Base-by-base conservation (phyloP, 495 filamentous ascomycete genomes). In the Neurospora sp. region DNA sequence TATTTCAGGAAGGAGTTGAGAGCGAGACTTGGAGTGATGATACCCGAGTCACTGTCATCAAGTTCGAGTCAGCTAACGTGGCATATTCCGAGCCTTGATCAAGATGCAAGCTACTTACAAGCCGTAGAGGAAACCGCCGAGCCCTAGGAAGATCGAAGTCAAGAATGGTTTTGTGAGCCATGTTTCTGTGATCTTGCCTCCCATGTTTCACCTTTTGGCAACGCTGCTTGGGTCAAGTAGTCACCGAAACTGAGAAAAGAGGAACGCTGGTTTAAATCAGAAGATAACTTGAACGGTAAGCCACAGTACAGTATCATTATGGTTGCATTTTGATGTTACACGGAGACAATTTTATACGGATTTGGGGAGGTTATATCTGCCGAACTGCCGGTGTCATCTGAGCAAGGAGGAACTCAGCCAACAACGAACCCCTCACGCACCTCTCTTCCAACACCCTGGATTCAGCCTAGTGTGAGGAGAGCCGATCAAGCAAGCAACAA, bases 1-100 rank as follows among this genome's bases (percentile, higher is more conserved):
- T 81, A 82, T 7, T 68, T 71, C 40, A 83, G 44, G 71, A 88
- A 88, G 0, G 82, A 79, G 66, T 78, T 74, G 53, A 86, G 80
- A 18, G 81, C 83, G 31, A 88, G 80, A 71, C 75, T 81, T n/a
- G 81, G 81, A 0, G 81, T 82, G 73, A 82, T 87, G 75, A 83
- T 83, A 16, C 81, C 81, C 73, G 79, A 81, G 72, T 83, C 81
- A 69, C 79, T 82, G 59, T 61, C 48, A 59, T 59, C 22, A 20
- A 40, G 27, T 44, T 40, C 8, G 31, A 18, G 75, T 75, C 70
- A 73, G 27, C 22, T n/a, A 31, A 59, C 20, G 10, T 31, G 20
- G 46, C n/a, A 20, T 40, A 35, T 41, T 40, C 38, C 8, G 22
- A 27, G 4, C 35, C 20, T 42, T 41, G 35, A 18, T 9, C 2